Conservation (phyloP, 441 rosid species). For the Erodium chrysanthum region DNA sequence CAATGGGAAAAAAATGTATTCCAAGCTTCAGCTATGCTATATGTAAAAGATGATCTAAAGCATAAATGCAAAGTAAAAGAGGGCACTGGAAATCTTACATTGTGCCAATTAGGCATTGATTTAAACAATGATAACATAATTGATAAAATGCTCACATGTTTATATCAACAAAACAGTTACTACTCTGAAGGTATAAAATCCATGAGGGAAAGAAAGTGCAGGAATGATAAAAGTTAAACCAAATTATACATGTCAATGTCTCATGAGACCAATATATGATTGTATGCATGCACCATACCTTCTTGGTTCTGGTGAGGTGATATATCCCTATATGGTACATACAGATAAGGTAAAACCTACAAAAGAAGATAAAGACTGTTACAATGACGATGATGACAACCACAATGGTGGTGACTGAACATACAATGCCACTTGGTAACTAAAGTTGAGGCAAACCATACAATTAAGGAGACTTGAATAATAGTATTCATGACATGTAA, state of each 20-base stretch:
- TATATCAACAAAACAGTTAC: background rate
- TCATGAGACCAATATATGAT: background rate
- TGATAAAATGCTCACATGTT: background rate
- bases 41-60: background rate
- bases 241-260: background rate
- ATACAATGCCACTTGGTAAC: background rate
- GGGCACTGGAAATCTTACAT: background rate
- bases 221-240: background rate
- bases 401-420: background rate
- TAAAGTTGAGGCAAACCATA: background rate
- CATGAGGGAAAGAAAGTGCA: background rate
- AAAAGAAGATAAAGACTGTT: constrained; percentile 18
- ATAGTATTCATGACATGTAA: background rate
- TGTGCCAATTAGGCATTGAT: background rate
- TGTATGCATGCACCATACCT: constrained; percentile 31
- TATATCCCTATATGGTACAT: constrained; percentile 65
- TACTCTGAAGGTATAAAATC: background rate
- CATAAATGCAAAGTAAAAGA: background rate
- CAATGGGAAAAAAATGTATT: constrained; percentile 14
- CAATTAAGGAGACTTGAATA: background rate
- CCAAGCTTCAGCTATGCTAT: background rate
- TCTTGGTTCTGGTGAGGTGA: constrained; percentile 30
- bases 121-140: background rate
- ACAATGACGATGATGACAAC: background rate
- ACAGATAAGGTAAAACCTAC: constrained; percentile 86